Percentiles rank a stretch among this genome's conserved stretches.
Evolutionary conservation across 148 eudicot species (phyloP).

Genomic region (Nepenthes gracilis): DNA sequence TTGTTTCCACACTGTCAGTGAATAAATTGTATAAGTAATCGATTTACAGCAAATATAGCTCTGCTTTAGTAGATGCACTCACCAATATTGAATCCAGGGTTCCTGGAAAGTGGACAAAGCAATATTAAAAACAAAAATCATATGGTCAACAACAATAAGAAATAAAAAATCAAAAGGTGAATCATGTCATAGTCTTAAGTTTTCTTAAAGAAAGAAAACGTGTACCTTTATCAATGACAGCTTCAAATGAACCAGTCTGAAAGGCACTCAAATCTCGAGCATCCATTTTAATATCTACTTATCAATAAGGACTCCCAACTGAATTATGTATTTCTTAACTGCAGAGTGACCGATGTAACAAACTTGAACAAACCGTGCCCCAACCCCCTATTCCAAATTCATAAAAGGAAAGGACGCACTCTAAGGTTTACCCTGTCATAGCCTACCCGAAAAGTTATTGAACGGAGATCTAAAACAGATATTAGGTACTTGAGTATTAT

Average conservation of each 20-base stretch:
- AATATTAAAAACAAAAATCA: slow-evolving; percentile 4
- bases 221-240: slow-evolving; percentile 84
- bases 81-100: slow-evolving; percentile 90
- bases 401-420: too few relatives aligned
- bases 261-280: slow-evolving; percentile 73
- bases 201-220: background rate
- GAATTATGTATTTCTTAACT: background rate
- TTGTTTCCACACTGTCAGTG: slow-evolving; percentile 58
- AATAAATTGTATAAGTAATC: slow-evolving; percentile 14
- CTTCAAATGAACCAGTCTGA: slow-evolving; percentile 54
- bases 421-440: too few relatives aligned
- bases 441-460: too few relatives aligned
- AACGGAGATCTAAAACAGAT: too few relatives aligned
- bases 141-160: background rate
- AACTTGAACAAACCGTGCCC: background rate
- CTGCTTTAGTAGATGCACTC: slow-evolving; percentile 22
- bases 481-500: too few relatives aligned
- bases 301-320: background rate
- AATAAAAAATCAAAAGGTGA: background rate
- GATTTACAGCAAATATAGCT: slow-evolving; percentile 2
- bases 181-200: background rate
- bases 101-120: slow-evolving; percentile 32
- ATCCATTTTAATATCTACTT: slow-evolving; percentile 65
- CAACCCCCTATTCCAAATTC: too few relatives aligned
- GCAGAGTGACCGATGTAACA: background rate